Conservation (phyloP, 2,329 filamentous ascomycete species). For the Fusarium sublunatum region DNA sequence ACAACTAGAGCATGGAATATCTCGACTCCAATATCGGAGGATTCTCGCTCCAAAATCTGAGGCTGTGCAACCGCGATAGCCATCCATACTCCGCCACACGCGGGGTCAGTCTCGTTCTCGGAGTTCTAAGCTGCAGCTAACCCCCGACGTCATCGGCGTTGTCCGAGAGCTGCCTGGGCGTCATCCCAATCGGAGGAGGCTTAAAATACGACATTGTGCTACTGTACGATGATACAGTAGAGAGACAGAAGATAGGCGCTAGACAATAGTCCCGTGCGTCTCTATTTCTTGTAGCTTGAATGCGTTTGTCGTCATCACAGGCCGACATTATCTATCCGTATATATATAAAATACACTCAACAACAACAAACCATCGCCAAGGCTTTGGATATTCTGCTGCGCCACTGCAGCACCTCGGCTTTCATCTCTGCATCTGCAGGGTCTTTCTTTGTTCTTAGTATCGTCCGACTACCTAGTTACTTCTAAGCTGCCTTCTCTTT, state of each 20-base stretch:
- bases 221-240: background rate
- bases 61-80: constrained; percentile 22
- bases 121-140: background rate
- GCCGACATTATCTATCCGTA: too few relatives aligned
- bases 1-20: too few relatives aligned
- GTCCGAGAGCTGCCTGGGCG: background rate
- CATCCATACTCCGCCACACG: constrained; percentile 27
- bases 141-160: constrained; percentile 22
- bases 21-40: background rate
- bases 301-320: constrained; percentile 2
- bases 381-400: constrained; percentile 1
- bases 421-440: constrained; percentile 3
- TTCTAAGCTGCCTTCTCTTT: constrained; percentile 8
- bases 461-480: background rate
- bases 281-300: constrained; percentile 4
- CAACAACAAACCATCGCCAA: background rate
- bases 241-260: too few relatives aligned
- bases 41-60: constrained; percentile 7
- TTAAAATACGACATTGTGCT: constrained; percentile 6
- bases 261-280: too few relatives aligned
- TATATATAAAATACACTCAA: too few relatives aligned
- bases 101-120: constrained; percentile 16
- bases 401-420: constrained; percentile 12
- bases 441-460: constrained; percentile 11
- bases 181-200: background rate